Percentiles rank a stretch among this genome's conserved stretches.
Conservation (phyloP, 306 rosid genomes). For the Vigna angularis region DNA sequence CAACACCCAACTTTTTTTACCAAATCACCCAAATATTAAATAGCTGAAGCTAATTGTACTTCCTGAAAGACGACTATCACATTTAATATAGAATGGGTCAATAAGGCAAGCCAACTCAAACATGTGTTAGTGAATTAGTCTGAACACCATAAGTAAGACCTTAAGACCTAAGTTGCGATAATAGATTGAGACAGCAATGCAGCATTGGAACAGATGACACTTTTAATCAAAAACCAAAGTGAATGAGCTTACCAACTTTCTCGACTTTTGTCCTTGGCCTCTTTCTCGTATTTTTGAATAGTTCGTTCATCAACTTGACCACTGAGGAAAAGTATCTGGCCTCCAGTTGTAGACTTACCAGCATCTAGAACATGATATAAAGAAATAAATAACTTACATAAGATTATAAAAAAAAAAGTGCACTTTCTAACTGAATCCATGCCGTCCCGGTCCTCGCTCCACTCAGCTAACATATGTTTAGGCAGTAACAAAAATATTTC, state of each 20-base stretch:
- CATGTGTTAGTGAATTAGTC: conserved; percentile 9
- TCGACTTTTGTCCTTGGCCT: conserved; percentile 99
- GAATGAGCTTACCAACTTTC: conserved; percentile 90
- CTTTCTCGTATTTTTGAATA: conserved; percentile 95
- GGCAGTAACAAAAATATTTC: background rate
- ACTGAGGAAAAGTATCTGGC: conserved; percentile 98
- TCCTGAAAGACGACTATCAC: background rate
- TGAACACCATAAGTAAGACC: background rate
- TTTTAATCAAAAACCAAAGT: conserved; percentile 24
- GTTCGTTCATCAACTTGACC: conserved; percentile 98
- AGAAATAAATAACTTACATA: conserved; percentile 32
- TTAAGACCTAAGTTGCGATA: background rate
- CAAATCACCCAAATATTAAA: background rate
- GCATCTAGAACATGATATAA: conserved; percentile 68
- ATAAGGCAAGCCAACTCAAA: conserved; percentile 15
- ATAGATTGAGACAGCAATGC: conserved; percentile 15
- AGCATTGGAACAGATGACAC: conserved; percentile 9
- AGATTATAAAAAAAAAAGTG: conserved; percentile 7
- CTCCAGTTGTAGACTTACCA: conserved; percentile 98
- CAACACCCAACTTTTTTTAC: background rate
- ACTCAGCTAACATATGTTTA: conserved; percentile 7
- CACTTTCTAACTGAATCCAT: conserved; percentile 13
- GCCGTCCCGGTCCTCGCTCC: background rate
- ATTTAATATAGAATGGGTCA: background rate
- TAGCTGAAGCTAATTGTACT: background rate